Base-by-base conservation (phyloP, 2,329 filamentous ascomycete genomes). In the Dryadomyces quercivorus region DNA sequence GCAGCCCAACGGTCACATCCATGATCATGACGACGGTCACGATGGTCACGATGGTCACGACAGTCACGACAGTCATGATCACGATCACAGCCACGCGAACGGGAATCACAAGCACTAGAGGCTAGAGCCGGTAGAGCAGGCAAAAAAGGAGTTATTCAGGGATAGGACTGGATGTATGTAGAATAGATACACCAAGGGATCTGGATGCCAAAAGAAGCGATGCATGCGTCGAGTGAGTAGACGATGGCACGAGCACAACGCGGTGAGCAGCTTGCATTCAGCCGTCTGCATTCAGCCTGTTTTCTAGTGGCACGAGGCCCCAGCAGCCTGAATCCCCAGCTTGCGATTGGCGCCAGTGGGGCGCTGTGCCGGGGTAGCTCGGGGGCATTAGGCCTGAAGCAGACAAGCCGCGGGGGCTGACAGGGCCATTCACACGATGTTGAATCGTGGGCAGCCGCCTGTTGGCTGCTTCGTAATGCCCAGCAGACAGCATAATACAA, bases 1-100 rank as follows among this genome's bases (percentile, higher is more conserved):
- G 20, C 45, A 72, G 26, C 26, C 26, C 26, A 31, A 78, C 59
- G 66, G 69, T 36, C 65, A 73, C 55, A 64, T 70, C 55, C 63
- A 70, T 59, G 64, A 61, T 56, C n/a, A 16, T 15, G 66, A 69
- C 26, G 4, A 31, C 52, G 22, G 15, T 15, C 66, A 69, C 8
- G 26, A 31, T 51, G 21, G 49, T 18, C 54, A 57, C 49, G 55
- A 58, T 40, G 31, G 49, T 16, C 56, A 57, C 49, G 56, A 58
- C 45, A 16, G 15, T 31, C 49, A 56, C 44, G 51, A 48, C 21
- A 18, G 15, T 10, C 34, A 22, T 40, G n/a, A 38, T 10, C 20
- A 52, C 20, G 40, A 13, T 12, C 45, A 45, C 34, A 36, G 16
- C 10, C 31, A 40, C 21, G 20, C n/a, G 4, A 22, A 42, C 20